Evolutionary conservation across 345 rosid genomes (phyloP), one percentile per base, ranked within the genome.

Genomic region (Viola odorata): DNA sequence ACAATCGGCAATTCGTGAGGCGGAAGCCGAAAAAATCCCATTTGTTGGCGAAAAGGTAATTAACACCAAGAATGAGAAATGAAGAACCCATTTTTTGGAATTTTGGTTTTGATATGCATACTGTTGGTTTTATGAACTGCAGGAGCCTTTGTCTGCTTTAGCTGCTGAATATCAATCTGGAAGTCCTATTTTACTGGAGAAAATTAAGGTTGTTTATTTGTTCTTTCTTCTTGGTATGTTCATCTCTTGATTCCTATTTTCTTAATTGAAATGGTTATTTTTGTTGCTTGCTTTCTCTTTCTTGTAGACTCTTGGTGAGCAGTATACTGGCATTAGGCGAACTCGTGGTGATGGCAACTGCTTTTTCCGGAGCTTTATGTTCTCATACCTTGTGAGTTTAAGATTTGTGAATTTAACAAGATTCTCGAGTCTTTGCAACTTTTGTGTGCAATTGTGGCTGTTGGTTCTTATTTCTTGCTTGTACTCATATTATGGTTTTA

Each of bases 261-360:
- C 42, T 37, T 54, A 16, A 37, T 32, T 54, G 41, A 13, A 55
- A 4, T 40, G 14, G 9, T 36, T 59, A 38, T 47, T 12, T 6
- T 13, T 37, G 47, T 45, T 56, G 37, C 10, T 57, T 41, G 49
- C 13, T 11, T 7, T 2, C 7, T 7, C 5, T 66, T 14, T 17
- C 67, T 48, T 48, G 10, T 70, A 95, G 99, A 69, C 84, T 54
- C 95, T 95, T 57, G 81, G 58, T 37, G 85, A 77, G 58, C 86
- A 79, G 63, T 88, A 86, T 78, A 81, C 54, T 56, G 88, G 84
- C 64, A 91, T 95, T 61, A 75, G 99, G 76, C 77, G 99, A 74
- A 85, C 99, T 15, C 81, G 94, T 36, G 99, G 99, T 5, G 99
- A 95, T 81, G 99, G 99, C 47, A 95, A 95, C 65, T 95, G 99